Percentiles rank a stretch among this genome's conserved stretches.
Conservation (phyloP, 768 basidiomycete species). For the Sarcomyxa edulis region DNA sequence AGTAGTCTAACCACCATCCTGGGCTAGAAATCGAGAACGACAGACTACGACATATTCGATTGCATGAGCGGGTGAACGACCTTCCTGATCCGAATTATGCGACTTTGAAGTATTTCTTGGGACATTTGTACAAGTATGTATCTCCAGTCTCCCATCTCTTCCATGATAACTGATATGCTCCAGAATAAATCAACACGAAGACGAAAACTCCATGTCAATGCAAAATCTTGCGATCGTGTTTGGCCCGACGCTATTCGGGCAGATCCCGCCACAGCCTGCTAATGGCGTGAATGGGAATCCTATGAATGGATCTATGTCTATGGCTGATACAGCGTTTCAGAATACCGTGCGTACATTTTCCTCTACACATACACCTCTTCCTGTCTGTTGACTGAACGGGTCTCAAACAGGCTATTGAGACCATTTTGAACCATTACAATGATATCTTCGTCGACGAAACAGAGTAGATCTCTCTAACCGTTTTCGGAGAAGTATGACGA, state of each 20-base stretch:
- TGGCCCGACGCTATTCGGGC: slow-evolving; percentile 94
- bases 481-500: no score
- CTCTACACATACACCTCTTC: not conserved
- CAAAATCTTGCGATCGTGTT: slow-evolving; percentile 96
- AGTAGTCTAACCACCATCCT: no score
- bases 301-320: slow-evolving; percentile 53
- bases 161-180: slow-evolving; percentile 1
- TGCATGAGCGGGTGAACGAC: slow-evolving; percentile 97
- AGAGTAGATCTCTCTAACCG: slow-evolving; percentile 37
- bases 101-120: slow-evolving; percentile 92
- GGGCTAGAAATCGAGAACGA: slow-evolving; percentile 84
- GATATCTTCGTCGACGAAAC: slow-evolving; percentile 96
- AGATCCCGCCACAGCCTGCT: slow-evolving; percentile 36
- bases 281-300: slow-evolving; percentile 37
- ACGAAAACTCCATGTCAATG: slow-evolving; percentile 86
- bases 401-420: slow-evolving; percentile 90
- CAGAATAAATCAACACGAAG: slow-evolving; percentile 72
- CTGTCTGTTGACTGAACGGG: no score
- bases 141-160: not conserved
- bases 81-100: slow-evolving; percentile 99
- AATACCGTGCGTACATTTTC: slow-evolving; percentile 47
- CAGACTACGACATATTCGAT: slow-evolving; percentile 87
- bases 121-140: slow-evolving; percentile 82
- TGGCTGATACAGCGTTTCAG: slow-evolving; percentile 68
- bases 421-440: slow-evolving; percentile 87